Conservation (phyloP, 257 asterid species). For the Anisodus acutangulus region DNA sequence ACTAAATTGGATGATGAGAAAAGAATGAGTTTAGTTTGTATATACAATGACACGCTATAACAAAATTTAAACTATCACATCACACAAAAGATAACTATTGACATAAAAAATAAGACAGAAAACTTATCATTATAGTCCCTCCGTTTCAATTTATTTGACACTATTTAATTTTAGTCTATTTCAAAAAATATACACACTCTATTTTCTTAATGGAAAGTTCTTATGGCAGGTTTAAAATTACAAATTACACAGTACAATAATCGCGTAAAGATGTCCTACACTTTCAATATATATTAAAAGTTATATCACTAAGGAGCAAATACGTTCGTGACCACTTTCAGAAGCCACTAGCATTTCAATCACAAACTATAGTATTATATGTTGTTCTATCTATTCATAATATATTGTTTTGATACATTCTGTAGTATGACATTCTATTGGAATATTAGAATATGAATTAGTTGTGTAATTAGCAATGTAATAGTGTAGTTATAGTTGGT, state of each 20-base stretch:
- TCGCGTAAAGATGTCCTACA: too few species aligned
- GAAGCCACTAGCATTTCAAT: background rate
- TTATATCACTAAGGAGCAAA: background rate
- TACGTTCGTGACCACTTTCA: background rate
- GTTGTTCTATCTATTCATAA: too few species aligned
- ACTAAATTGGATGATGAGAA: background rate
- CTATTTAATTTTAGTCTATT: background rate
- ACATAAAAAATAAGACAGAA: background rate
- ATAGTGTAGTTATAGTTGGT: too few species aligned
- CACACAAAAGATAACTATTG: background rate
- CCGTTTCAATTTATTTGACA: background rate
- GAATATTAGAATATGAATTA: too few species aligned
- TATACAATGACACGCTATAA: background rate
- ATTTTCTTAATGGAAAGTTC: background rate
- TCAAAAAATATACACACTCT: background rate
- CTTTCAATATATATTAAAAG: background rate
- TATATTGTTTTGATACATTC: too few species aligned
- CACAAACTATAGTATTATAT: too few species aligned
- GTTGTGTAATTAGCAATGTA: too few species aligned
- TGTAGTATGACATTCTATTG: too few species aligned
- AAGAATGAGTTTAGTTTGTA: too few species aligned
- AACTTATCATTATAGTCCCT: background rate
- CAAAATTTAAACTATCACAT: background rate
- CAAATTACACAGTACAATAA: background rate
- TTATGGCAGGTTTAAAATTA: background rate